Conservation (phyloP, 495 filamentous ascomycete genomes). For the Aspergillus cristatus region DNA sequence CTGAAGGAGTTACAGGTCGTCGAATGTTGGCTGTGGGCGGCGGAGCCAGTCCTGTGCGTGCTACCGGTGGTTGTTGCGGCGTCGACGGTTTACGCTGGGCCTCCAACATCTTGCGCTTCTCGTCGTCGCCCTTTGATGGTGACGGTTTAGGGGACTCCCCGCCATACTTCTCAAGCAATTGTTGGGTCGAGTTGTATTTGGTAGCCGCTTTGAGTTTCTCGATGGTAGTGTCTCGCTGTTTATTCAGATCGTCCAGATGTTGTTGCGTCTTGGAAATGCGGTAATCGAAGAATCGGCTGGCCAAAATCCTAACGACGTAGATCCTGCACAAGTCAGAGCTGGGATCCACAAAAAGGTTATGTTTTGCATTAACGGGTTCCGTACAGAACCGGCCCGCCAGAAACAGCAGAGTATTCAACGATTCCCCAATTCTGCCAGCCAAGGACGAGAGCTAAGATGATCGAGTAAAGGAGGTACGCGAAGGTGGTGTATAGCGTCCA, state of each 20-base stretch:
- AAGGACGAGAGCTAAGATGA: slow-evolving; percentile 72
- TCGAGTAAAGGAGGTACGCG: slow-evolving; percentile 74
- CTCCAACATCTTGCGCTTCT: slow-evolving; percentile 15
- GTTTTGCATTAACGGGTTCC: slow-evolving; percentile 12
- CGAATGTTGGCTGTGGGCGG: slow-evolving; percentile 84
- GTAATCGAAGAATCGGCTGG: slow-evolving; percentile 68
- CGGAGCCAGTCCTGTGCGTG: slow-evolving; percentile 55
- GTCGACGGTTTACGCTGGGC: slow-evolving; percentile 10
- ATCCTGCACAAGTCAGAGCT: slow-evolving; percentile 40
- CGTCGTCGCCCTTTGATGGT: slow-evolving; percentile 22
- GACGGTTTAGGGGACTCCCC: slow-evolving; percentile 46
- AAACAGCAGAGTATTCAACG: slow-evolving; percentile 64
- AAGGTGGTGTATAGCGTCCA: slow-evolving; percentile 86
- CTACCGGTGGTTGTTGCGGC: slow-evolving; percentile 16
- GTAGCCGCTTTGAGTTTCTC: slow-evolving; percentile 90
- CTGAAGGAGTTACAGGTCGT: slow-evolving; percentile 6
- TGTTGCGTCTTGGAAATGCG: slow-evolving; percentile 58
- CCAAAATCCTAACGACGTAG: slow-evolving; percentile 50
- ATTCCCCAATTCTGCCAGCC: slow-evolving; percentile 74
- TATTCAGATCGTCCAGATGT: slow-evolving; percentile 62
- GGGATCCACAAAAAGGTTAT: not conserved
- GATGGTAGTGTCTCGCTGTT: slow-evolving; percentile 76
- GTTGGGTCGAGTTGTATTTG: slow-evolving; percentile 88
- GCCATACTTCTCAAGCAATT: slow-evolving; percentile 90
- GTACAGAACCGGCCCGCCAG: slow-evolving; percentile 72